Base-by-base conservation (phyloP, 1,139 yeast species). In the Blastobotrys ciferrii region DNA sequence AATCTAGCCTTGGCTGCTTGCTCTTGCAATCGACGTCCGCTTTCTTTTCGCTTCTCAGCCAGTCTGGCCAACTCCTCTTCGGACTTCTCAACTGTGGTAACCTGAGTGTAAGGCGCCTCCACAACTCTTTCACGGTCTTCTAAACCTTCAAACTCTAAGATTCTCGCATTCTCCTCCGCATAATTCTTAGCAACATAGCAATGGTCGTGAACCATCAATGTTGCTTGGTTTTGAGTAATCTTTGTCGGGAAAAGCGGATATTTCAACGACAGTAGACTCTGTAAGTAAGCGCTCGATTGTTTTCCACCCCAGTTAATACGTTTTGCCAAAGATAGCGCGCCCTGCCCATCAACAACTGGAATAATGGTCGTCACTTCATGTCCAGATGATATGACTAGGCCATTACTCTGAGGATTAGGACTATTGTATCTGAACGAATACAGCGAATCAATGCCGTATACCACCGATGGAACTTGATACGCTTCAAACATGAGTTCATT, bases 271-370 rank as follows among this genome's bases (percentile, higher is more conserved):
- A 94, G 68, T 31, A 86, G 73, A 56, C 74, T 77, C 51, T 76
- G 78, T 63, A 92, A 67, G 58, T 76, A 91, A 44, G 76, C 80
- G 31, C 77, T 80, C 1, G 91, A 77, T 47, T 80, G 86, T 53
- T 80, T 78, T 5, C 97, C 98, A 49, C 98, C 98, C 87, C 94
- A 88, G 62, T 88, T 91, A 40, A 94, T 80, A 59, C 98, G 73
- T 60, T 88, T 91, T 1, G 92, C 74, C 52, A 83, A 84, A 42
- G 77, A 71, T 47, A 88, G 66, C 2, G 83, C 58, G 0, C 95
- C 94, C 50, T 70, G 72, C 0, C 89, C 87, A 17, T 77, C 64
- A 1, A 87, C 55, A 2, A 92, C 88, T 0, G 98, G 98, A 13
- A 92, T 81, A 0, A 92, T 70, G 59, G 83, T 84, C 0, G 96